Evolutionary conservation across 495 filamentous ascomycete genomes (phyloP), one percentile per base, ranked within the genome.

Genomic region (Zalerion maritima): DNA sequence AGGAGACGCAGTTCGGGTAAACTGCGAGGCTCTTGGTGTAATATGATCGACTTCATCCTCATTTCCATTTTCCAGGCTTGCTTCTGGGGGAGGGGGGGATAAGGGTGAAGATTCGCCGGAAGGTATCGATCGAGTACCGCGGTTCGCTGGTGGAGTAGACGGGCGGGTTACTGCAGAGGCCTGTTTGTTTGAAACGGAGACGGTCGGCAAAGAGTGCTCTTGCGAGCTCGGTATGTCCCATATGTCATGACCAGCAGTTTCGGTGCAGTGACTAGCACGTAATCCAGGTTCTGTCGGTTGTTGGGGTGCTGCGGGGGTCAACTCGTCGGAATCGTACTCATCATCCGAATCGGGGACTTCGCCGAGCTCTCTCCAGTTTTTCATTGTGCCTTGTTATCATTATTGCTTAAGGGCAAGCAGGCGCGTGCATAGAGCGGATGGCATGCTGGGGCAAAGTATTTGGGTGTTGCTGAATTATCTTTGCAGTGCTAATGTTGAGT

Each of bases 291-390:
- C 27, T 14, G 30, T 5, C 24, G 16, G 27, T 19, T 14, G 24
- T 14, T 33, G 28, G 13, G 15, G 6, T 18, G 24, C 15, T 6
- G 20, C 30, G 8, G 19, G 8, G 27, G 31, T 23, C 26, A 26
- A 30, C 21, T 37, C 27, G 31, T 64, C 63, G 38, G 54, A 52
- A 18, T 35, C 44, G 25, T 59, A 50, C 43, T 64, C 59, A 35
- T 69, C 65, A 41, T 71, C 65, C 51, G 67, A 69, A 42, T 67
- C 67, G 36, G 64, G 63, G 29, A 71, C 63, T 47, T 60, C 63
- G 42, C 67, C 65, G 46, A 59, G 50, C 55, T 66, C 58, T 56
- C 60, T 69, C 67, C 67, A 71, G 43, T 51, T 54, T 40, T 46
- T 64, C 67, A 71, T 71, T 40, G 36, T 34, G 29, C 38, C 37